phyloP scores from a whole-genome alignment of 2,329 filamentous ascomycete species.

The Venturia oleaginea region DNA sequence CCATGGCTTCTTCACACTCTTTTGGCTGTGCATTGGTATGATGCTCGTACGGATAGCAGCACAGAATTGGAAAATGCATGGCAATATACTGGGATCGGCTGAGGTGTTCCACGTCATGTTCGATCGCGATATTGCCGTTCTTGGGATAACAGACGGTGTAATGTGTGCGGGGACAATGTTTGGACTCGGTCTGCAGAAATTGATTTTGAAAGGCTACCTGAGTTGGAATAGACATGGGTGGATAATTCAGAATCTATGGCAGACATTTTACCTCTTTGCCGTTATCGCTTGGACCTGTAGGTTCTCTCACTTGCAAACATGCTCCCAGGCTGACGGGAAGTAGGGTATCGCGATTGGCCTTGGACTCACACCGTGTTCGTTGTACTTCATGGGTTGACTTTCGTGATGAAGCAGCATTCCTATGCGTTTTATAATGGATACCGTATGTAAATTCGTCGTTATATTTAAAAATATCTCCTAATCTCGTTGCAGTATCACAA shows the following conservation, averaged over 20 bases:
- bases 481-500: conserved; percentile 39
- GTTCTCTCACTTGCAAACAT: neutral
- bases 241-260: conserved; percentile 69
- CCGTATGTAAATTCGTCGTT: conserved; percentile 28
- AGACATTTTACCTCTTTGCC: conserved; percentile 52
- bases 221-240: conserved; percentile 62
- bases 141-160: conserved; percentile 54
- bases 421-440: conserved; percentile 75
- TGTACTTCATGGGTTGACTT: conserved; percentile 62
- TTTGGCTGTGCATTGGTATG: conserved; percentile 63
- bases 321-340: conserved; percentile 22
- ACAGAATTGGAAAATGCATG: conserved; percentile 59
- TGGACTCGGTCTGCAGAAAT: conserved; percentile 55
- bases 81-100: conserved; percentile 59
- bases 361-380: conserved; percentile 79
- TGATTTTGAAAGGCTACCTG: conserved; percentile 50
- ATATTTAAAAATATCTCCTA: conserved; percentile 11
- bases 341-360: conserved; percentile 58
- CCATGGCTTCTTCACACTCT: conserved; percentile 70
- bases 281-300: conserved; percentile 52
- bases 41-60: conserved; percentile 58
- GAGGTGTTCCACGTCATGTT: conserved; percentile 66
- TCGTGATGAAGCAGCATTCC: conserved; percentile 78
- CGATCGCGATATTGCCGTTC: conserved; percentile 40
- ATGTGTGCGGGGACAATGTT: conserved; percentile 60